These are phyloP conservation scores for Auriscalpium vulgare DNA, from an alignment of 768 basidiomycete species.

Conservation along the genomic window DNA sequence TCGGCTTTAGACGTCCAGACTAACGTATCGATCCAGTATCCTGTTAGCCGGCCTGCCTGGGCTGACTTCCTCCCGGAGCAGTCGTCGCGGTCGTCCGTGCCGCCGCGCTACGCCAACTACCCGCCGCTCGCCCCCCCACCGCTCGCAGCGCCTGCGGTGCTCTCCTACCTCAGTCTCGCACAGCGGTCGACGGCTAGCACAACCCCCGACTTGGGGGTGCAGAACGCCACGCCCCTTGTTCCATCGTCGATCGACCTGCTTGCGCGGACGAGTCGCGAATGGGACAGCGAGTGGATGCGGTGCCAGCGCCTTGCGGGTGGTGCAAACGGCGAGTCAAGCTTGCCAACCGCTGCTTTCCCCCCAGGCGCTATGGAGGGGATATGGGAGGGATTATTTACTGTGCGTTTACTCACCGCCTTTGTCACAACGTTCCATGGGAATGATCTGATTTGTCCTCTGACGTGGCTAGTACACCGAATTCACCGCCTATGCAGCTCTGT, in stretches of 20 bases:
- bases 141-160: slow-evolving; percentile 63
- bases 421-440: neutral
- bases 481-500: slow-evolving; percentile 68
- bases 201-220: slow-evolving; percentile 5
- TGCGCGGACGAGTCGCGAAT: slow-evolving; percentile 37
- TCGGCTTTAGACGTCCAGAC: neutral
- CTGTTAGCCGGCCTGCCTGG: slow-evolving; percentile 51
- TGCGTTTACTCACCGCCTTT: slow-evolving; percentile 26
- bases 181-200: slow-evolving; percentile 17
- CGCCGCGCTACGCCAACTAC: slow-evolving; percentile 24
- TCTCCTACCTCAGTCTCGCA: slow-evolving; percentile 55
- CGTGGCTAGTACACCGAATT: slow-evolving; percentile 69
- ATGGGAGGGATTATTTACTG: slow-evolving; percentile 78
- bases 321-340: slow-evolving; percentile 26
- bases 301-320: slow-evolving; percentile 27
- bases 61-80: slow-evolving; percentile 40
- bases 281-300: slow-evolving; percentile 67
- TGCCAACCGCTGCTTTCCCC: slow-evolving; percentile 39
- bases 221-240: slow-evolving; percentile 18
- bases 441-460: neutral
- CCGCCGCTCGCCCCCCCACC: slow-evolving; percentile 48
- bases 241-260: slow-evolving; percentile 15
- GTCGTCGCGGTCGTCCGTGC: neutral
- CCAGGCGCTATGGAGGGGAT: slow-evolving; percentile 68
- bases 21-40: slow-evolving; percentile 39